Base-by-base conservation (phyloP, 2,329 filamentous ascomycete genomes). In the Aureobasidium subglaciale region DNA sequence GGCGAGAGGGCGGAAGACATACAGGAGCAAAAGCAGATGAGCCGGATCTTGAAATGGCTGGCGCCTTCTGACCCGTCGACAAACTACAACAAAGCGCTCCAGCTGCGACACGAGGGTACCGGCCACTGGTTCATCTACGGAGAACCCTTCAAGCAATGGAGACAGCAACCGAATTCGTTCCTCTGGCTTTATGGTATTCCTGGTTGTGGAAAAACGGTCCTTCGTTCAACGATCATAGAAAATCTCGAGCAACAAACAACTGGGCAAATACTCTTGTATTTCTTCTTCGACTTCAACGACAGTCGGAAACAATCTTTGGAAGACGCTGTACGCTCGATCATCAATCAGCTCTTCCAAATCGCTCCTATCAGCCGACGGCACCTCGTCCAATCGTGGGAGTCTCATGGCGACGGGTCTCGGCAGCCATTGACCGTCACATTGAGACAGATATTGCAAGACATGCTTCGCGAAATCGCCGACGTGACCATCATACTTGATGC, bases 161-260 rank as follows among this genome's bases (percentile, higher is more conserved):
- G 45, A 24, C 10, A 15, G 1, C 29, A 34, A 8, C 15, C 35
- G 5, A 25, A 16, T 1, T 37, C 50, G 2, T 58, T 56, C 20
- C 16, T 58, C n/a, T 58, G 52, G 52, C 37, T 58, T 1, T 11
- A 46, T 16, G 56, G 56, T 3, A 45, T 58, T 3, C 22, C 56
- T 3, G 56, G 56, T 1, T 55, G 50, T 25, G 56, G 56, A 9
- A 58, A 58, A 35, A 58, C 56, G 1, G 35, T 58, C 4, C 56
- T 58, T 8, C 55, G 50, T 16, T 48, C 56, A 5, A 34, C 56
- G 5, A 30, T 55, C 3, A 34, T 58, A 18, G 20, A 55, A 11
- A 10, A 55, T 8, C 5, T 55, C 25, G n/a, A 37, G 30, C 11
- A 45, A 10, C 7, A 16, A 35, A 8, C 10, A 6, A 6, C 16